Evolutionary conservation across 2,329 filamentous ascomycete species (phyloP).

Genomic region (Fusarium anguioides): DNA sequence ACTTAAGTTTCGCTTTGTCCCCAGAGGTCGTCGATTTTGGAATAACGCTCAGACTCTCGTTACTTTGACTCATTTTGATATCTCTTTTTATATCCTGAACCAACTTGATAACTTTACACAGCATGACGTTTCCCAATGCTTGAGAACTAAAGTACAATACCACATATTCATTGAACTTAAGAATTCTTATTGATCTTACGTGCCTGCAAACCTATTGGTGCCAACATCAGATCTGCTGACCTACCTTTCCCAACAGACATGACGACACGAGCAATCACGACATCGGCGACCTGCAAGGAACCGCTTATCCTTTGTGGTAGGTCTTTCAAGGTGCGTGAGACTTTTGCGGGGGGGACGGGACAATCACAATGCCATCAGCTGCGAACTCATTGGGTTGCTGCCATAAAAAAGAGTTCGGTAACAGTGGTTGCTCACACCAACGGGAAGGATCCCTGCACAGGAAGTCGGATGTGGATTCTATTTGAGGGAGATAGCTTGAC

Average conservation of each 20-base stretch:
- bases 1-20: too few relatives aligned
- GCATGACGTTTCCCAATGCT: background rate
- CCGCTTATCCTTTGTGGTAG: slow-evolving; percentile 29
- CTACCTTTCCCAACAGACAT: slow-evolving; percentile 10
- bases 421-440: slow-evolving; percentile 35
- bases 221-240: slow-evolving; percentile 21
- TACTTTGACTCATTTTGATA: too few relatives aligned
- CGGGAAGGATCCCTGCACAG: slow-evolving; percentile 23
- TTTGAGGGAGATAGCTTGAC: slow-evolving; percentile 20
- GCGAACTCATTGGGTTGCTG: slow-evolving; percentile 9
- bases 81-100: background rate
- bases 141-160: background rate
- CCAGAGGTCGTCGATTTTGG: too few relatives aligned
- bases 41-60: too few relatives aligned
- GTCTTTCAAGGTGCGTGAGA: slow-evolving; percentile 8
- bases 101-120: background rate
- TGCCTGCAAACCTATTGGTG: background rate
- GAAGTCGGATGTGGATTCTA: slow-evolving; percentile 34
- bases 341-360: slow-evolving; percentile 28
- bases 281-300: slow-evolving; percentile 38
- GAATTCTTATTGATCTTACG: background rate
- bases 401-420: slow-evolving; percentile 24
- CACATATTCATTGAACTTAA: background rate
- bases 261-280: slow-evolving; percentile 35
- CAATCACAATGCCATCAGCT: slow-evolving; percentile 5